Evolutionary conservation across 768 basidiomycete species (phyloP).

Genomic region (Xerocomus potaroensis): DNA sequence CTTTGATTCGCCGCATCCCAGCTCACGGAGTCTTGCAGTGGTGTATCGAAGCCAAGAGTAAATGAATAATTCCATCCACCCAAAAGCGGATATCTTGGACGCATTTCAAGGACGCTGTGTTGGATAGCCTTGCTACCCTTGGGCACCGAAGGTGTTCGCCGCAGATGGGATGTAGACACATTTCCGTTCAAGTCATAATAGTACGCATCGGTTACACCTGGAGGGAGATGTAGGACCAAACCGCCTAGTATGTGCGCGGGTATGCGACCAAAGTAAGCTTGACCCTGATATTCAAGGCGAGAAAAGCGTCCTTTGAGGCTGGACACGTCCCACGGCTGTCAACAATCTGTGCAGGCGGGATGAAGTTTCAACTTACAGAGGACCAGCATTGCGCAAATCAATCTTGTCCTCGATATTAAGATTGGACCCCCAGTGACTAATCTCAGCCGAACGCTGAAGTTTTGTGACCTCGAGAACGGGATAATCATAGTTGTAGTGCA

Average conservation of each 20-base stretch:
- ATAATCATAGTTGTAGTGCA: constrained; percentile 82
- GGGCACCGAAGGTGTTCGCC: constrained; percentile 59
- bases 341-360: not conserved
- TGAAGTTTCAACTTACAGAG: constrained; percentile 54
- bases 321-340: not conserved
- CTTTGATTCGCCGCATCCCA: constrained; percentile 59
- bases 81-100: constrained; percentile 86
- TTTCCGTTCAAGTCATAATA: constrained; percentile 93
- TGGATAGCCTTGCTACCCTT: constrained; percentile 50
- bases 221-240: constrained; percentile 75
- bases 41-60: constrained; percentile 92
- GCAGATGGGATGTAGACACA: constrained; percentile 89
- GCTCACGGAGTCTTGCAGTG: constrained; percentile 65
- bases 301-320: constrained; percentile 97
- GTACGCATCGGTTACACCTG: constrained; percentile 78
- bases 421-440: constrained; percentile 97
- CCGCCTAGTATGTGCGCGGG: constrained; percentile 67
- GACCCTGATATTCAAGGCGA: constrained; percentile 80
- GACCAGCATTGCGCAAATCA: constrained; percentile 83
- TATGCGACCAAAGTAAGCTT: constrained; percentile 64
- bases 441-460: constrained; percentile 75
- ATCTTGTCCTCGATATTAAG: constrained; percentile 91
- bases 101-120: constrained; percentile 72
- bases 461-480: constrained; percentile 74
- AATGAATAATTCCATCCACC: constrained; percentile 99